Evolutionary conservation across 208 protist species (phyloP), one percentile per base, ranked within the genome.

Genomic region (Porcisia hertigi): DNA sequence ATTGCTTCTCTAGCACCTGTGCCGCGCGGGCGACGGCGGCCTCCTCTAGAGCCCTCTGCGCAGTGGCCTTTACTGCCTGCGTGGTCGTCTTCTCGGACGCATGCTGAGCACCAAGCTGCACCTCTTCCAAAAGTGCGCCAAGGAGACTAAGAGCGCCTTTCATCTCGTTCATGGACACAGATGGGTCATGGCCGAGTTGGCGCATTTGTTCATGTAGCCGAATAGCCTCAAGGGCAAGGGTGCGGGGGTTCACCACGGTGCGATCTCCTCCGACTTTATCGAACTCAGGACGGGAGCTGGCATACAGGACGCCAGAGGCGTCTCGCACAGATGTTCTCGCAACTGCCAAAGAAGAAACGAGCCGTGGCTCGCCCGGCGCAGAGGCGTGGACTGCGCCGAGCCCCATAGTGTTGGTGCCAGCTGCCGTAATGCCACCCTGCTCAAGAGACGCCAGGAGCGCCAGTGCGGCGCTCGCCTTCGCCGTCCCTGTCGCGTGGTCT

Each of bases 131-230:
- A 3, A 77, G 25, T 11, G 23, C 16, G 8, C 72, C 25, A 20
- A 82, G 45, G 5, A 77, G 18, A 20, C 49, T 45, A 30, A 82
- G 30, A 3, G 77, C 77, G 25, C 74, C 77, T 47, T 64, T 66
- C 59, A 82, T 57, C 59, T 77, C 66, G 2, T 43, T 49, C 53
- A 57, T 57, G 55, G 73, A 82, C n/a, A 45, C 36, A 20, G 73
- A 65, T 7, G 63, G 64, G 23, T 57, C 47, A 9, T n/a, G 18
- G 11, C 69, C 23, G 11, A 82, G 77, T 12, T 36, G 39, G 18
- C 59, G 71, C 45, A 83, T 18, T 62, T 67, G 18, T 47, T 77
- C 57, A 14, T 81, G 81, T 2, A 89, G 65, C 74, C 85, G 57
- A 12, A 3, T 34, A 1, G 36, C 52, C 4, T 72, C 25, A 18